These are phyloP conservation scores for Exsudoporus frostii DNA, from an alignment of 768 basidiomycete species.

Conservation along the genomic window DNA sequence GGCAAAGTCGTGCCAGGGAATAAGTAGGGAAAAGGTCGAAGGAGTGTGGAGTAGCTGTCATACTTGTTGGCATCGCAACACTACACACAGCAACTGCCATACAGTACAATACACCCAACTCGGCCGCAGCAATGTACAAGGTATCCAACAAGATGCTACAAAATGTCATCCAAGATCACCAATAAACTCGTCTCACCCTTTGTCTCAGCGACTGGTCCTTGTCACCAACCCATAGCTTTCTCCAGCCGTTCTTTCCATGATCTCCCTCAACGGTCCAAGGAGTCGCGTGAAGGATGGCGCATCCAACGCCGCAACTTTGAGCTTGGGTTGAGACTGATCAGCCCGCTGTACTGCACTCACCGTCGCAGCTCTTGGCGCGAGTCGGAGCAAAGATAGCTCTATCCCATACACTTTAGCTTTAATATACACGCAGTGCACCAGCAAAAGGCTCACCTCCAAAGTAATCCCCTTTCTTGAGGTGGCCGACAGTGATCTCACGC, in stretches of 20 bases:
- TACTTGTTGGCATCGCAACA: conserved; percentile 33
- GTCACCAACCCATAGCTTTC: conserved; percentile 54
- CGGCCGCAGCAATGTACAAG: background rate
- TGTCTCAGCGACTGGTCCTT: conserved; percentile 32
- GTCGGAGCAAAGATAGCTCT: conserved; percentile 90
- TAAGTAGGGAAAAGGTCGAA: background rate
- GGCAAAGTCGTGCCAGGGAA: background rate
- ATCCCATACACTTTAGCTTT: conserved; percentile 13
- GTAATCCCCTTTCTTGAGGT: conserved; percentile 88
- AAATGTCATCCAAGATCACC: conserved; percentile 1
- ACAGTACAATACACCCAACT: conserved; percentile 2
- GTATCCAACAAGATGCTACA: conserved; percentile 8
- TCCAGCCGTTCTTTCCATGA: conserved; percentile 89
- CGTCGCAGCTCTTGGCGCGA: conserved; percentile 92
- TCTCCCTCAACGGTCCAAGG: conserved; percentile 87
- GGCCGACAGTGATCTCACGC: conserved; percentile 70
- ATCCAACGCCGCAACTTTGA: conserved; percentile 92
- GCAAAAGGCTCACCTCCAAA: conserved; percentile 78
- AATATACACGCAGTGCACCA: background rate
- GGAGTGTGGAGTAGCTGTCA: background rate
- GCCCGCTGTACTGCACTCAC: conserved; percentile 68
- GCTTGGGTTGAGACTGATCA: conserved; percentile 52
- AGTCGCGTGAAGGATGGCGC: conserved; percentile 92
- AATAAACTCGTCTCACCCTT: background rate
- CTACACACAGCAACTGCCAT: background rate